Base-by-base conservation (phyloP, 1,139 yeast species). In the Suhomyces ambrosiae region DNA sequence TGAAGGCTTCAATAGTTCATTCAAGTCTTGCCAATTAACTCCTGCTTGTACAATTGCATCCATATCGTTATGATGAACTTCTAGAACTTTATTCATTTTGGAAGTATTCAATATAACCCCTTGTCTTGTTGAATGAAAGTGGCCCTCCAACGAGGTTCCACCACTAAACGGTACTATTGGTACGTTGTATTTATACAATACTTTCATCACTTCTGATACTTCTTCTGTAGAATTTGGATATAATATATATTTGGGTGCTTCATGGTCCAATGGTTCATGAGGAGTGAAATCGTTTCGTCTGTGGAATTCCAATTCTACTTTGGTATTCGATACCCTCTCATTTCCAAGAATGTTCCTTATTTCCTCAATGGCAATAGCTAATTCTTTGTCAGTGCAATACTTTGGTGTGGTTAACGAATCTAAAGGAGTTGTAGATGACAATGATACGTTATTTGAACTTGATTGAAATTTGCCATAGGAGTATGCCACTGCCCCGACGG, bases 151-250 rank as follows among this genome's bases (percentile, higher is more conserved):
- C 3, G 74, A 66, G 0, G 75, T 65, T 0, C 75, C 75, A 0
- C 75, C 76, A 2, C 88, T 75, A 53, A 74, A 86, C 5, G 96
- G 95, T 18, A 88, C 85, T 15, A 69, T 70, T 1, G 76, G 76
- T 0, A 70, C 74, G 21, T 48, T 53, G 45, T 59, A 61, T 30
- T 62, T 45, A 44, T 65, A 58, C 31, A 65, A 54, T 5, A 67
- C 52, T 37, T 58, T 61, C 63, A 71, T 56, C 6, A 61, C 51
- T 28, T 53, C 46, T 3, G 72, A 63, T 2, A 70, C 72, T 37
- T 68, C 61, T 30, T 64, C 60, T 0, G 76, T 71, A 4, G 67
- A 47, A 5, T 44, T 46, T 0, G 72, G 71, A 37, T 67, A 71
- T 3, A 69, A 48, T 6, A 71, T 56, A 44, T 58, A 66, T 37